Evolutionary conservation across 768 basidiomycete species (phyloP), one percentile per base, ranked within the genome.

Genomic region (Udeniomyces megalosporus): DNA sequence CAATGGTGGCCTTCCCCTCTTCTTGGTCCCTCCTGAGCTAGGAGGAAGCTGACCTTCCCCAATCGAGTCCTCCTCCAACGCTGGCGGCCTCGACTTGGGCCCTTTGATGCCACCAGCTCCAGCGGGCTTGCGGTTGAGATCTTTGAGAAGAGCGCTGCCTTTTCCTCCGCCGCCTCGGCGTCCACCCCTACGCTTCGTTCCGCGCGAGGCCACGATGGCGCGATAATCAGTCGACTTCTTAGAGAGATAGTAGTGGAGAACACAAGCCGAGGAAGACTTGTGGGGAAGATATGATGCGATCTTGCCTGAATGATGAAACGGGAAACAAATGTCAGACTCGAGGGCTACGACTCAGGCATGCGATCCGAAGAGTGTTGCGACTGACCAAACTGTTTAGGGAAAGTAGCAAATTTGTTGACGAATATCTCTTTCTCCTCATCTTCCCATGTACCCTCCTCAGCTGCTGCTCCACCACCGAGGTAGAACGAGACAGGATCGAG

Each of bases 181-280:
- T 28, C 63, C 63, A 51, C 49, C 58, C 22, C 58, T 42, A 22
- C 58, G 51, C 6, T 48, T 28, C 15, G 56, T 56, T 52, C 63
- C 62, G 20, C 51, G 49, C 35, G 42, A 34, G 7, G 57, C 53
- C 45, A 52, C 52, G 52, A 65, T 60, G n/a, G 58, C 35, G 4
- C 58, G 57, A 45, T 52, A 65, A 46, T 65, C 57, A 45, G 49
- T 32, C 68, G 79, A 80, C 75, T 90, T 89, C 79, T 96, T 97
- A 76, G 91, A 87, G 55, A 93, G 77, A 73, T 97, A 97, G 74
- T 96, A 97, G 74, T 82, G 93, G 53, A 84, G 81, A 50, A 96
- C 86, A 70, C 91, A 95, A 78, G 95, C 86, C 0, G 83, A 78
- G 1, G 87, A 77, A 1, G 87, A 84, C 78, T 95, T 96, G 77